Base-by-base conservation (phyloP, 1,284 basidiomycete genomes). In the Bondarzewia mesenterica region DNA sequence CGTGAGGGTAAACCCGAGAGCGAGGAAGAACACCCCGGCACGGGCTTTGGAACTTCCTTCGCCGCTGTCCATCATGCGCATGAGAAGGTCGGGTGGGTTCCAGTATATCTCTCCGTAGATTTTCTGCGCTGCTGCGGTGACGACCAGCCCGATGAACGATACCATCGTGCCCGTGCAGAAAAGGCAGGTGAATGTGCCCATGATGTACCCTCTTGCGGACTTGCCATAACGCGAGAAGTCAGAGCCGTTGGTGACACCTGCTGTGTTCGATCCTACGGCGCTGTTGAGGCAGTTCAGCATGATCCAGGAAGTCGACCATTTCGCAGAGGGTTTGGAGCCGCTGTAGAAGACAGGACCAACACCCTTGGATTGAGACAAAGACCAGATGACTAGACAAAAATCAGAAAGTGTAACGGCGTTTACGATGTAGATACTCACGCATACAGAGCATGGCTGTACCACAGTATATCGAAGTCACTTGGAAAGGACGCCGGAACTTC, bases 51-150 rank as follows among this genome's bases (percentile, higher is more conserved):
- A 44, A 41, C 50, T 54, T 10, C 54, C 54, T 12, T 55, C 35
- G 18, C 50, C 52, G 41, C 46, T 21, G 3, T 50, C 49, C 55
- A 54, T 54, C 50, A 55, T 57, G 22, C 47, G 44, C 51, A 55
- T 52, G 20, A 56, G 46, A 4, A 57, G 37, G 46, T 57, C 50
- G 32, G 55, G 55, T 27, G 54, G 54, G 44, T 55, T 57, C 55
- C 55, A 57, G 49, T 50, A 52, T 7, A 52, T 46, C 47, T 50
- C 49, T 20, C 54, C 54, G 21, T 57, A 53, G 23, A 55, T 53
- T n/a, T 50, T 50, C 46, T 55, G 52, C 5, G 47, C 25, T 10
- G 55, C 54, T n/a, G 54, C 52, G 3, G 53, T 53, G 29, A 50
- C 47, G 22, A 55, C 54, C 8, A 55, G 49, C 15, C 53, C 55